A percentile compares a stretch with the other conserved stretches of the same genome.
Evolutionary conservation across 2,329 filamentous ascomycete genomes (phyloP).

Genomic region (Chalara sp.): DNA sequence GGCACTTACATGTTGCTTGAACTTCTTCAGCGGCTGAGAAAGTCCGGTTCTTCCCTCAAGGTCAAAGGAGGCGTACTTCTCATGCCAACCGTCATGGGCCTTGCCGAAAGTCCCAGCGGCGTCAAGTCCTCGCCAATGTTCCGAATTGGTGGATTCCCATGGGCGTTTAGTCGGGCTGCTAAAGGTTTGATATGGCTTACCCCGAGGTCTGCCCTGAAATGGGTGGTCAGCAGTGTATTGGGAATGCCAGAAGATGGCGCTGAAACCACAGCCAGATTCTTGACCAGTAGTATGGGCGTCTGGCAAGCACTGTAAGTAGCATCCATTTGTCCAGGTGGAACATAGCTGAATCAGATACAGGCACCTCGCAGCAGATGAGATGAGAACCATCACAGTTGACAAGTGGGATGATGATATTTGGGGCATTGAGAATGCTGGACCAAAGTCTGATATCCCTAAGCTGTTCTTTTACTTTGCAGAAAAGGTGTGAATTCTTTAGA

Average conservation of each 20-base stretch:
- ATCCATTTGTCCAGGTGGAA: not conserved
- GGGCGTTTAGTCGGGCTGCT: slow-evolving; percentile 12
- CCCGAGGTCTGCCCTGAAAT: slow-evolving; percentile 26
- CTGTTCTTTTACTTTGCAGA: slow-evolving; percentile 55
- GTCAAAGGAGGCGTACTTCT: slow-evolving; percentile 52
- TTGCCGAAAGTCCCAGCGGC: slow-evolving; percentile 56
- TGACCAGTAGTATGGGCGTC: slow-evolving; percentile 50
- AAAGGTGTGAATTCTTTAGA: slow-evolving; percentile 22
- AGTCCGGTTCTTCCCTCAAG: slow-evolving; percentile 6
- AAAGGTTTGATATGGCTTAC: not conserved
- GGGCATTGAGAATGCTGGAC: slow-evolving; percentile 33
- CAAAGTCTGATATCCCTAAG: slow-evolving; percentile 31
- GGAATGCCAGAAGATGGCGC: slow-evolving; percentile 44
- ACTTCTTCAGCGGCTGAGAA: slow-evolving; percentile 41
- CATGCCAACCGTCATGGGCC: slow-evolving; percentile 69
- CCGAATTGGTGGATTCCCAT: slow-evolving; percentile 25
- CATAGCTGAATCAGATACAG: slow-evolving; percentile 10
- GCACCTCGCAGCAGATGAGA: slow-evolving; percentile 52
- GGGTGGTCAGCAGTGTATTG: slow-evolving; percentile 36
- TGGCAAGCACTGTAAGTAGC: slow-evolving; percentile 44
- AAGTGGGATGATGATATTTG: slow-evolving; percentile 54
- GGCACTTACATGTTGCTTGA: slow-evolving; percentile 68
- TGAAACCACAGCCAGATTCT: slow-evolving; percentile 43
- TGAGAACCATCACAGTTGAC: slow-evolving; percentile 51
- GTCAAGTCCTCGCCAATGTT: slow-evolving; percentile 40